Evolutionary conservation across 257 asterid genomes (phyloP), one percentile per base, ranked within the genome.

Genomic region (Henckelia pumila): DNA sequence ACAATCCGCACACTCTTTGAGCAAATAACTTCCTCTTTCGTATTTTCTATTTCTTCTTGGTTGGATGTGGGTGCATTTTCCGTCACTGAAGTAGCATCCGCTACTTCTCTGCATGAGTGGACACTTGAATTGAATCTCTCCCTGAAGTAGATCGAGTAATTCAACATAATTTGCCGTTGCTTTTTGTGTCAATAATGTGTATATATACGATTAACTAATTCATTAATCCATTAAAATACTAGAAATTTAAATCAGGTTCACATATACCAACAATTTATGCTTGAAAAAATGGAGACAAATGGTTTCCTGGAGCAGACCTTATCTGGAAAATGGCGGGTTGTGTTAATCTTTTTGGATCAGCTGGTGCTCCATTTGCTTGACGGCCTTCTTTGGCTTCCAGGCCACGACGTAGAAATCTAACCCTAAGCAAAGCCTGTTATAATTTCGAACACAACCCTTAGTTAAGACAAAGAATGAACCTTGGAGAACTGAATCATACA

Each of bases 381-480:
- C 71, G 71, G 21, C 28, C 71, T 40, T 75, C 86, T 73, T 75
- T 60, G 55, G 64, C 66, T 75, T 85, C 96, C 44, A 83, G 67
- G 67, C 87, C 84, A 60, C 73, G 84, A 24, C 86, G 94, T 21
- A 92, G 72, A 63, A 87, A 81, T 75, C 72, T 82, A 66, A 86
- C 64, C 59, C 89, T 84, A 65, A 92, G 88, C 85, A 83, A 44
- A 14, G 95, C 91, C 96, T 92, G 66, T 53, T 29, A 5, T 66
- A 2, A 33, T 57, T 74, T 33, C 55, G 68, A 57, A 35, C 20
- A 68, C 10, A 78, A 25, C 25, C 5, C 14, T 23, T 29, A 11
- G 13, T 47, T 9, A 61, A 50, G n/a, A 61, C 23, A 23, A 67
- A 5, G 26, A 47, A 67, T 47, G 28, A 33, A 6, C 20, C 22